A percentile compares a stretch with the other conserved stretches of the same genome.
Evolutionary conservation across 208 protist genomes (phyloP).

Genomic region (Trichomonas gallinae): DNA sequence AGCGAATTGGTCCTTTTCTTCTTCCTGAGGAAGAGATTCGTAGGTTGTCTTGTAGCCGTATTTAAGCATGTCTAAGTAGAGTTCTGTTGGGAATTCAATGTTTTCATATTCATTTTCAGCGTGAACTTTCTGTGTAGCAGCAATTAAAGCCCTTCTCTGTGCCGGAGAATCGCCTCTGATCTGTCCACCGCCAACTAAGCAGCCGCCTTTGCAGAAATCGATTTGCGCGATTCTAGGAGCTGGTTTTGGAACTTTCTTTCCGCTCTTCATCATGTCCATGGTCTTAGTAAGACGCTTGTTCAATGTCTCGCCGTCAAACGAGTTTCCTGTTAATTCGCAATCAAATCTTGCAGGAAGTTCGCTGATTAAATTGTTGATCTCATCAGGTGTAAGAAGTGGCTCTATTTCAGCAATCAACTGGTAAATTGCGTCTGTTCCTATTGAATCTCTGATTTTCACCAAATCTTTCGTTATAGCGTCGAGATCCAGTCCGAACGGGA

Average conservation of each 20-base stretch:
- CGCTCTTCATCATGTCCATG: not conserved
- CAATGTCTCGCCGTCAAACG: not conserved
- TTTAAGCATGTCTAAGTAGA: not conserved
- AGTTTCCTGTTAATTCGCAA: not conserved
- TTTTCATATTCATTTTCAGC: not conserved
- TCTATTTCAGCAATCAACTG: not conserved
- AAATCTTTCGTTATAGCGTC: not conserved
- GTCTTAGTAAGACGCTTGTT: not conserved
- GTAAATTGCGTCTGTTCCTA: not conserved
- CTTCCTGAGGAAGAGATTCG: not conserved
- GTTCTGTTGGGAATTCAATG: not conserved
- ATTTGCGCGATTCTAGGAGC: not conserved
- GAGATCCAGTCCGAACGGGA: not conserved
- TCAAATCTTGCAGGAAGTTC: not conserved
- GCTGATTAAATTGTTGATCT: not conserved
- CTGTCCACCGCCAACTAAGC: not conserved
- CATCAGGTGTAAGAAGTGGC: not conserved
- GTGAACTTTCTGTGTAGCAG: not conserved
- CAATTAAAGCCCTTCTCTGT: not conserved
- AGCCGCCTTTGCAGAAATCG: not conserved
- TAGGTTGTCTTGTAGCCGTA: not conserved
- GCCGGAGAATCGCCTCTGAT: not conserved
- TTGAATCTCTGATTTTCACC: not conserved
- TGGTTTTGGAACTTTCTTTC: not conserved
- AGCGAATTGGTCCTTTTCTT: not conserved